Evolutionary conservation across 805 yeast genomes (phyloP).

Genomic region (Grigorovia jiainica): DNA sequence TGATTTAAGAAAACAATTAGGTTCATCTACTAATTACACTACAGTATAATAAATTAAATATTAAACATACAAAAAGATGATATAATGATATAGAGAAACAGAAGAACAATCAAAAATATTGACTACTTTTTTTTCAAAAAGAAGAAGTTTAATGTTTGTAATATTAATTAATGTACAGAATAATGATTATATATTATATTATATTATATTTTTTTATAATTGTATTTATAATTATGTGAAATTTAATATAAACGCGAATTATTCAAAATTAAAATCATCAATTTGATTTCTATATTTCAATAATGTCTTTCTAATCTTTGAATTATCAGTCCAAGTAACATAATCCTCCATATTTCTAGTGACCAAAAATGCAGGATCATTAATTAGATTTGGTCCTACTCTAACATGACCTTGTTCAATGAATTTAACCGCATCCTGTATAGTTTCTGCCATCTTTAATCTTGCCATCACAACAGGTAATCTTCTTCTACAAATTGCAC

Average conservation of each 20-base stretch:
- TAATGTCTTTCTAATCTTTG: conserved; percentile 85
- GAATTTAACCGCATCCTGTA: conserved; percentile 81
- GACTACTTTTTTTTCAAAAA: too few relatives aligned
- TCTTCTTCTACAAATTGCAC: conserved; percentile 86
- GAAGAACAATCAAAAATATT: too few relatives aligned
- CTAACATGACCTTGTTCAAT: conserved; percentile 96
- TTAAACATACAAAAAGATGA: too few relatives aligned
- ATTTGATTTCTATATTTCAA: conserved; percentile 75
- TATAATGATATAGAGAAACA: too few relatives aligned
- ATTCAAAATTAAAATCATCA: conserved; percentile 41
- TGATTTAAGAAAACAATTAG: conserved; percentile 33
- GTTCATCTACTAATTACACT: conserved; percentile 31
- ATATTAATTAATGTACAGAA: background rate
- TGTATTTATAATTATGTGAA: too few relatives aligned
- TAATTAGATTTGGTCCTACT: conserved; percentile 91
- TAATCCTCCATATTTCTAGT: conserved; percentile 94
- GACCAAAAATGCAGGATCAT: conserved; percentile 91
- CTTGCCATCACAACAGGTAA: conserved; percentile 93
- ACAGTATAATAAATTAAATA: conserved; percentile 2
- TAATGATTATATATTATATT: background rate
- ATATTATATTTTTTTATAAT: too few relatives aligned
- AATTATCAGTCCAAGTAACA: conserved; percentile 93
- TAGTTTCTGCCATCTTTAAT: conserved; percentile 83
- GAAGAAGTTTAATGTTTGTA: too few relatives aligned
- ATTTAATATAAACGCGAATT: too few relatives aligned